Percentiles rank a stretch among this genome's conserved stretches.
These are phyloP conservation scores for Fusarium sp. DNA, from an alignment of 2,329 filamentous ascomycete genomes.

Conservation along the genomic window DNA sequence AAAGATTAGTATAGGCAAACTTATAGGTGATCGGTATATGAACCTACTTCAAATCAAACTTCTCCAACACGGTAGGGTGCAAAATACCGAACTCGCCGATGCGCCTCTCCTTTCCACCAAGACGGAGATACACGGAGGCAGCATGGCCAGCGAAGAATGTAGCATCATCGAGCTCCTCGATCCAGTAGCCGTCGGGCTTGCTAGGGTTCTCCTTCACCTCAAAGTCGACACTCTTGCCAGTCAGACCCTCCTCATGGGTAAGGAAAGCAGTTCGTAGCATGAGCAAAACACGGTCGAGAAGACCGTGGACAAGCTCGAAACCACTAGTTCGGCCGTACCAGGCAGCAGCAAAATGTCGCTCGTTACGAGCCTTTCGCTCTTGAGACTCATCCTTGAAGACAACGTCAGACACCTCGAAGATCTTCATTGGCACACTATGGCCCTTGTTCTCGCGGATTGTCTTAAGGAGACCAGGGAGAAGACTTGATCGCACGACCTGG, in stretches of 20 bases:
- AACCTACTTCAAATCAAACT: constrained; percentile 85
- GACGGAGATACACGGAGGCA: constrained; percentile 83
- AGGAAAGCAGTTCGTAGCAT: constrained; percentile 91
- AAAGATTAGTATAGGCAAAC: constrained; percentile 35
- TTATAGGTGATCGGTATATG: not conserved
- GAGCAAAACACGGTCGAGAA: constrained; percentile 90
- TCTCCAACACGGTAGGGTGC: constrained; percentile 92
- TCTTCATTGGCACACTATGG: constrained; percentile 88
- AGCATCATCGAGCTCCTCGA: constrained; percentile 89
- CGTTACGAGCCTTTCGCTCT: constrained; percentile 91
- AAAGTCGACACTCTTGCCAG: constrained; percentile 64
- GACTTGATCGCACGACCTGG: constrained; percentile 88
- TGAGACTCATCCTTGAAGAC: constrained; percentile 86
- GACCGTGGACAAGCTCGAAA: constrained; percentile 94
- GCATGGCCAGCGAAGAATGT: constrained; percentile 94
- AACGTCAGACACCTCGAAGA: constrained; percentile 92
- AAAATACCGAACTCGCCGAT: constrained; percentile 95
- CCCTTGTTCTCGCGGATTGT: constrained; percentile 94
- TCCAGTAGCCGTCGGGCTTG: constrained; percentile 86
- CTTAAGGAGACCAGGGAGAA: constrained; percentile 90
- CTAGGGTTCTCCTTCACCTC: constrained; percentile 66
- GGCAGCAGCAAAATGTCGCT: constrained; percentile 94
- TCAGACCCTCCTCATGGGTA: constrained; percentile 77
- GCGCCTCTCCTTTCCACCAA: constrained; percentile 78
- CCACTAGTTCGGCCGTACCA: constrained; percentile 95